Evolutionary conservation across 73 alveolate species (phyloP).

Genomic region (Loxodes magnus): DNA sequence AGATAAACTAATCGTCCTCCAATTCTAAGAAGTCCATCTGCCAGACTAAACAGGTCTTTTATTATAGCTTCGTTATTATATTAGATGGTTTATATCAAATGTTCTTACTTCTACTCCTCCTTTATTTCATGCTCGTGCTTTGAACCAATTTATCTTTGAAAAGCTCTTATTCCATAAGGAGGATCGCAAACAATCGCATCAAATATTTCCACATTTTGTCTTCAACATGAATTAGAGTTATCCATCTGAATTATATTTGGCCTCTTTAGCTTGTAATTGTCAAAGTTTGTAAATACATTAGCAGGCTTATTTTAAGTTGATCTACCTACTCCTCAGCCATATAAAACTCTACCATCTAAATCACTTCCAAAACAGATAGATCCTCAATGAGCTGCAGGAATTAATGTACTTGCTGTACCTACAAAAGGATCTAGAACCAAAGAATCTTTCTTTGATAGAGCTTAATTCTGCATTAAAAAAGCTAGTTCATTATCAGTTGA

Average conservation of each 20-base stretch:
- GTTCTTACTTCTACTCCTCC: slow-evolving; percentile 43
- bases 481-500: slow-evolving; percentile 86
- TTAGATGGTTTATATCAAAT: slow-evolving; percentile 18
- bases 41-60: slow-evolving; percentile 66
- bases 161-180: slow-evolving; percentile 98
- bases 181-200: slow-evolving; percentile 98
- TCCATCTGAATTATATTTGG: slow-evolving; percentile 74
- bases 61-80: slow-evolving; percentile 36
- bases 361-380: slow-evolving; percentile 92
- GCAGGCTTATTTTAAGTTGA: slow-evolving; percentile 46
- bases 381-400: slow-evolving; percentile 80
- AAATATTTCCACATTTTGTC: slow-evolving; percentile 43
- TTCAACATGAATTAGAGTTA: slow-evolving; percentile 31
- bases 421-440: slow-evolving; percentile 94
- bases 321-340: slow-evolving; percentile 91
- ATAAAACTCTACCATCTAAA: slow-evolving; percentile 85
- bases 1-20: slow-evolving; percentile 93
- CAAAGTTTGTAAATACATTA: slow-evolving; percentile 72
- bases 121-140: slow-evolving; percentile 51
- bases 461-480: slow-evolving; percentile 92
- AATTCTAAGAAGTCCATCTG: slow-evolving; percentile 54
- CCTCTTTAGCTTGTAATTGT: slow-evolving; percentile 52
- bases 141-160: no score
- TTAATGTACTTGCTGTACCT: slow-evolving; percentile 92
- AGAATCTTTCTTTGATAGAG: slow-evolving; percentile 68